phyloP scores from a whole-genome alignment of 2,329 filamentous ascomycete genomes.

The Pestalotiopsis sp. region DNA sequence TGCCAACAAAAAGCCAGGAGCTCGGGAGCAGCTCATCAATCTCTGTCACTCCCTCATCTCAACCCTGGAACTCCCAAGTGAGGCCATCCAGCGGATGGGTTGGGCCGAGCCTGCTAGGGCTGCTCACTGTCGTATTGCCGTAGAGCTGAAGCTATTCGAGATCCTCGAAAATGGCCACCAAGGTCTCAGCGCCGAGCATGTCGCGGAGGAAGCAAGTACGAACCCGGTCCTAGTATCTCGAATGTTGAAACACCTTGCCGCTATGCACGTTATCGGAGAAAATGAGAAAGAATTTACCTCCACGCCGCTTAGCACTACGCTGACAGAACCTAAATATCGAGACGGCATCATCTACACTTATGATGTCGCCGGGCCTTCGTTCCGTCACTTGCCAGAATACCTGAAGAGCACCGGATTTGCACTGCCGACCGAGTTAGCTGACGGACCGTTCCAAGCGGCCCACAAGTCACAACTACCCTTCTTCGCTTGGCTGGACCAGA shows the following conservation, averaged over 20 bases:
- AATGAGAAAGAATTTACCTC: slow-evolving; percentile 26
- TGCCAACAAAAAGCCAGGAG: slow-evolving; percentile 31
- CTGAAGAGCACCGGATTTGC: slow-evolving; percentile 32
- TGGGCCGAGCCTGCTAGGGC: slow-evolving; percentile 41
- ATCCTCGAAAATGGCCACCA: slow-evolving; percentile 25
- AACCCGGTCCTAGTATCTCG: slow-evolving; percentile 28
- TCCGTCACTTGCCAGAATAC: slow-evolving; percentile 33
- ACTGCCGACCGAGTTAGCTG: slow-evolving; percentile 23
- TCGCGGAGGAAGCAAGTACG: slow-evolving; percentile 32
- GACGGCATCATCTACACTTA: slow-evolving; percentile 36
- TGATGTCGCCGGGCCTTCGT: slow-evolving; percentile 34
- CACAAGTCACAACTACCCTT: slow-evolving; percentile 35
- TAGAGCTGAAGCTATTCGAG: slow-evolving; percentile 37
- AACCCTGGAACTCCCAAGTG: slow-evolving; percentile 37
- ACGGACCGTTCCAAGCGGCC: slow-evolving; percentile 38
- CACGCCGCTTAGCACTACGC: slow-evolving; percentile 32
- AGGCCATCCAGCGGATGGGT: slow-evolving; percentile 35
- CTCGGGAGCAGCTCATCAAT: slow-evolving; percentile 37
- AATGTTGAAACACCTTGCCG: slow-evolving; percentile 37
- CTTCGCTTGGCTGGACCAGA: slow-evolving; percentile 37
- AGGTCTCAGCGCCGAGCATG: slow-evolving; percentile 24
- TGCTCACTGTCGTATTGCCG: slow-evolving; percentile 35
- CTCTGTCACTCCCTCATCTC: slow-evolving; percentile 35
- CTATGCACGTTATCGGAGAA: slow-evolving; percentile 36
- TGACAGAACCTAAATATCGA: slow-evolving; percentile 35